These are phyloP conservation scores for Backusella australiensis DNA, from an alignment of 192 early-diverging fungal genomes.

Conservation along the genomic window DNA sequence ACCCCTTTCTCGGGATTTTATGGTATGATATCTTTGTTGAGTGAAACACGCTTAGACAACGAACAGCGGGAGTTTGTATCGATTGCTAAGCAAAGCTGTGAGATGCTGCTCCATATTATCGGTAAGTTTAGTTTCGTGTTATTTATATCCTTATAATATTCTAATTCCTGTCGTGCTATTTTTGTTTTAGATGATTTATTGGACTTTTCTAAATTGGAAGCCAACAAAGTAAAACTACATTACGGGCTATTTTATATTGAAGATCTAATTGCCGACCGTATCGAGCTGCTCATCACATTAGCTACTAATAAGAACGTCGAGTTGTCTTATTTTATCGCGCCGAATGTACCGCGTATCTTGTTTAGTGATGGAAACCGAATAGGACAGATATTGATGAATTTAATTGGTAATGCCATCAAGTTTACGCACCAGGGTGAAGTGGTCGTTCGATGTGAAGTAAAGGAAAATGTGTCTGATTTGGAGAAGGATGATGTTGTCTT, in stretches of 20 bases:
- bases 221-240: constrained; percentile 44
- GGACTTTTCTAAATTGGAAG: constrained; percentile 49
- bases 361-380: constrained; percentile 66
- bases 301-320: constrained; percentile 59
- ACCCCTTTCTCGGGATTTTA: constrained; percentile 47
- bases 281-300: constrained; percentile 60
- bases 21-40: constrained; percentile 44
- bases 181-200: constrained; percentile 38
- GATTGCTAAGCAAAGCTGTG: constrained; percentile 50
- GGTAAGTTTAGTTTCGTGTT: constrained; percentile 6
- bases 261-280: constrained; percentile 42
- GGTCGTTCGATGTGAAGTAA: constrained; percentile 38
- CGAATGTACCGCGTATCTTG: constrained; percentile 49
- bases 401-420: constrained; percentile 77
- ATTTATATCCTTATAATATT: background rate
- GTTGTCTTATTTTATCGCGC: constrained; percentile 54
- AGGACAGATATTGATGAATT: constrained; percentile 72
- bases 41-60: constrained; percentile 40
- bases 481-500: constrained; percentile 32
- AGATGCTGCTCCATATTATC: constrained; percentile 49
- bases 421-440: constrained; percentile 56
- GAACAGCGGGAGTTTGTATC: constrained; percentile 50
- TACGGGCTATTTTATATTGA: constrained; percentile 40
- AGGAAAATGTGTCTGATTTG: constrained; percentile 16
- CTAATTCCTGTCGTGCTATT: background rate